These are phyloP conservation scores for Tolypocladium inflatum DNA, from an alignment of 2,329 filamentous ascomycete genomes.

Conservation along the genomic window DNA sequence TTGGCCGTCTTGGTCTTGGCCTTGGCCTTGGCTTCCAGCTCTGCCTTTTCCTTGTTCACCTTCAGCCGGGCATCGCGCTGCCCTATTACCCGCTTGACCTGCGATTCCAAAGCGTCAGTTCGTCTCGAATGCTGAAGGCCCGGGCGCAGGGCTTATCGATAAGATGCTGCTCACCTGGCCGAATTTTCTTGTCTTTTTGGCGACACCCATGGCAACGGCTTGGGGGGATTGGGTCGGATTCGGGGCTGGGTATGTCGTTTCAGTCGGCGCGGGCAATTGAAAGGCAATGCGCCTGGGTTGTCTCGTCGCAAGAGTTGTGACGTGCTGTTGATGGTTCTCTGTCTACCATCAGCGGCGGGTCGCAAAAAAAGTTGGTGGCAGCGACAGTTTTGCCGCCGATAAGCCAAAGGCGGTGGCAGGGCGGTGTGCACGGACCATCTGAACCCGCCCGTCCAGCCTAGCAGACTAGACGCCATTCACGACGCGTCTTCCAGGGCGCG, in stretches of 20 bases:
- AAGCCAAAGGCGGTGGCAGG: conserved; percentile 15
- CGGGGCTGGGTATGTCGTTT: no score
- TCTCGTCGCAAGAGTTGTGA: background rate
- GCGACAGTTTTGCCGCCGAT: conserved; percentile 4
- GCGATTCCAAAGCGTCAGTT: conserved; percentile 6
- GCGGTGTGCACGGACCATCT: conserved; percentile 17
- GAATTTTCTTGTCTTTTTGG: conserved; percentile 90
- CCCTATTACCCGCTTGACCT: conserved; percentile 76
- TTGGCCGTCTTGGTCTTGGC: conserved; percentile 42
- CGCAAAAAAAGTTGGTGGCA: conserved; percentile 6
- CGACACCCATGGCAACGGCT: conserved; percentile 60
- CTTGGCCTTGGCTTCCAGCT: conserved; percentile 47
- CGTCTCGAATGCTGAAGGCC: background rate
- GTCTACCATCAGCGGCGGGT: background rate
- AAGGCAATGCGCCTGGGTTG: background rate
- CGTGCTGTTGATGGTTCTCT: conserved; percentile 1
- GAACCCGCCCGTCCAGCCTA: background rate
- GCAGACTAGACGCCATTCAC: conserved; percentile 2
- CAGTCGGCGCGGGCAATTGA: background rate
- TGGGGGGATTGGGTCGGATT: background rate
- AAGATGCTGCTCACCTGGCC: conserved; percentile 41
- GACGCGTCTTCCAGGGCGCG: conserved; percentile 27
- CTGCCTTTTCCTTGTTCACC: conserved; percentile 64
- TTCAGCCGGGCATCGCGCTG: conserved; percentile 73
- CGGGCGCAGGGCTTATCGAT: conserved; percentile 15